Conservation (phyloP, 2,329 filamentous ascomycete species). For the Botrytis byssoidea region DNA sequence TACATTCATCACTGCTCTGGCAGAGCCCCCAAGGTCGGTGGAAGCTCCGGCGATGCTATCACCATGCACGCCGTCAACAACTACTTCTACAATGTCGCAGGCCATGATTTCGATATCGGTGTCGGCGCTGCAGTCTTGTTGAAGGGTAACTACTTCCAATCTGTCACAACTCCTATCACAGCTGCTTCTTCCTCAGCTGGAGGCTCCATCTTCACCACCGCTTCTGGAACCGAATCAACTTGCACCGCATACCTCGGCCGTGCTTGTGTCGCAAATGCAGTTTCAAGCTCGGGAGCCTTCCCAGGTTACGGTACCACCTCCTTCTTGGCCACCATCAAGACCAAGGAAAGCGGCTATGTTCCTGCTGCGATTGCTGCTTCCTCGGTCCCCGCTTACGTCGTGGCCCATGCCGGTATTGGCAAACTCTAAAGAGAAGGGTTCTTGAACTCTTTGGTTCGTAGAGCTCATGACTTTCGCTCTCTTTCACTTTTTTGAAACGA, state of each 20-base stretch:
- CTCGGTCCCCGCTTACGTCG: not conserved
- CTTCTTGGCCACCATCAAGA: constrained; percentile 9
- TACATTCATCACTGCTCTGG: constrained; percentile 45
- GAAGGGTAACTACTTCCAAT: constrained; percentile 47
- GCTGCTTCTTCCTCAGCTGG: not conserved
- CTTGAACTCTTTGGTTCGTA: not conserved
- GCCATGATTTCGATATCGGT: constrained; percentile 46
- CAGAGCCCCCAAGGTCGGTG: constrained; percentile 44
- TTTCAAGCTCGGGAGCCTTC: constrained; percentile 12
- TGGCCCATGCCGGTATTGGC: constrained; percentile 18
- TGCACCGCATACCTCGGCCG: constrained; percentile 22
- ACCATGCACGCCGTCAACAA: constrained; percentile 44
- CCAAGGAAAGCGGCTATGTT: not conserved
- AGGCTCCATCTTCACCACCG: constrained; percentile 10
- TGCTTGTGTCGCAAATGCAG: constrained; percentile 23
- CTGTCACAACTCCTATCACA: constrained; percentile 37
- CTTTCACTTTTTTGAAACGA: not conserved
- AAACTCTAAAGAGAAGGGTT: not conserved
- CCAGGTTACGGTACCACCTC: not conserved
- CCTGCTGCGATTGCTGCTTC: constrained; percentile 12
- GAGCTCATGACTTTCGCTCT: not conserved
- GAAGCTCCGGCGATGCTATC: constrained; percentile 30
- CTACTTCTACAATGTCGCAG: constrained; percentile 43
- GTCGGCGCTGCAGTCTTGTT: constrained; percentile 39
- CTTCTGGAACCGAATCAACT: constrained; percentile 3